Base-by-base conservation (phyloP, 768 basidiomycete genomes). In the Pleurotus eryngii region DNA sequence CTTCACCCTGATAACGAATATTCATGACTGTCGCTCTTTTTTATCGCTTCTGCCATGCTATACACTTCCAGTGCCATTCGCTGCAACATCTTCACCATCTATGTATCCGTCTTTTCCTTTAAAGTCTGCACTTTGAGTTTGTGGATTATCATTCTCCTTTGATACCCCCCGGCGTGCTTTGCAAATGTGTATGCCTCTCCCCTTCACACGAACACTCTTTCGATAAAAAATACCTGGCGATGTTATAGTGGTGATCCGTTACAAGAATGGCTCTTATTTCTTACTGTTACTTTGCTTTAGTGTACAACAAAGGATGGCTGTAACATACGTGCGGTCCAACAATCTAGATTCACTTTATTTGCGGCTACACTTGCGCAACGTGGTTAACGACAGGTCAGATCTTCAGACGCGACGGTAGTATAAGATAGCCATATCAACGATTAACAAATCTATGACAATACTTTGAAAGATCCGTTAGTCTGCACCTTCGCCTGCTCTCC, bases 391-490 rank as follows among this genome's bases (percentile, higher is more conserved):
- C 15, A 27, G 30, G 46, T 42, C 39, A 5, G 46, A 51, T 18
- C 7, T n/a, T 11, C 9, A n/a, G 2, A 12, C 37, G 20, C 9
- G 26, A 51, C 14, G 8, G 20, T 30, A 35, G 20, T 14, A 9
- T 9, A 30, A n/a, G 49, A 30, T 5, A 22, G 17, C 9, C 9
- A 35, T 35, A 35, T 35, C 8, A 15, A 20, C n/a, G 18, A 17
- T 3, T 12, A 17, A n/a, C 15, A 11, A 5, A 17, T n/a, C 30
- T 15, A 26, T 64, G 11, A 43, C 61, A 73, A 59, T n/a, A 75
- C 61, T 56, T 72, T 68, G 71, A 92, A 89, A 6, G 87, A 78
- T 0, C 89, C 89, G 65, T 89, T 90, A 22, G 84, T 79, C 70
- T 81, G 77, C 57, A 86, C 85, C 54, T 65, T 73, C 1, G 77